Evolutionary conservation across 257 asterid genomes (phyloP).

Genomic region (Parsonsia alboflavescens): DNA sequence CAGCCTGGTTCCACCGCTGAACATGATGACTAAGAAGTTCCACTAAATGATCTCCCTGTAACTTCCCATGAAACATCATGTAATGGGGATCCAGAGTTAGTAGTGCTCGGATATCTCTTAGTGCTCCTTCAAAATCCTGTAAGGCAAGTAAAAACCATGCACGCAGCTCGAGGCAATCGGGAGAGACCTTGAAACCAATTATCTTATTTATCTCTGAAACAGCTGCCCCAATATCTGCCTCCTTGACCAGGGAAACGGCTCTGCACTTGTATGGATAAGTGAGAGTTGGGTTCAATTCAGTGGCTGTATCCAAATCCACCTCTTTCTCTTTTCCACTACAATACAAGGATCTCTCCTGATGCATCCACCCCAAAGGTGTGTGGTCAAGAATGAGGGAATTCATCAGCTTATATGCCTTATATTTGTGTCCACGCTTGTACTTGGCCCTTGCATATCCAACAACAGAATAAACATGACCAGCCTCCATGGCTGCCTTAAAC

Average conservation of each 20-base stretch:
- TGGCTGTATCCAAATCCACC: slow-evolving; percentile 70
- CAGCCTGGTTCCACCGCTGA: slow-evolving; percentile 80
- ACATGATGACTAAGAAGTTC: slow-evolving; percentile 56
- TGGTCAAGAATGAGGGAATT: slow-evolving; percentile 65
- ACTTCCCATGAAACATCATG: slow-evolving; percentile 82
- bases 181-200: slow-evolving; percentile 73
- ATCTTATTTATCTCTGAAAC: slow-evolving; percentile 73
- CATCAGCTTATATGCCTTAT: slow-evolving; percentile 71
- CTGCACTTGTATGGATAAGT: slow-evolving; percentile 78
- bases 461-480: slow-evolving; percentile 74
- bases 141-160: slow-evolving; percentile 82
- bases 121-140: slow-evolving; percentile 74
- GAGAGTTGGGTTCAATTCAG: slow-evolving; percentile 89
- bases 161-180: slow-evolving; percentile 92
- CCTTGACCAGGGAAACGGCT: slow-evolving; percentile 59
- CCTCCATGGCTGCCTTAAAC: slow-evolving; percentile 67
- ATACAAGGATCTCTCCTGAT: slow-evolving; percentile 84
- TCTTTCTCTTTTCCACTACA: slow-evolving; percentile 61
- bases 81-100: slow-evolving; percentile 75
- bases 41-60: slow-evolving; percentile 61
- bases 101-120: slow-evolving; percentile 77
- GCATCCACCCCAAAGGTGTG: slow-evolving; percentile 89
- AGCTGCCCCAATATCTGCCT: slow-evolving; percentile 49
- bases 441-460: slow-evolving; percentile 79
- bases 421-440: slow-evolving; percentile 84